Conservation (phyloP, 495 filamentous ascomycete species). For the Penicillium flavigenum region DNA sequence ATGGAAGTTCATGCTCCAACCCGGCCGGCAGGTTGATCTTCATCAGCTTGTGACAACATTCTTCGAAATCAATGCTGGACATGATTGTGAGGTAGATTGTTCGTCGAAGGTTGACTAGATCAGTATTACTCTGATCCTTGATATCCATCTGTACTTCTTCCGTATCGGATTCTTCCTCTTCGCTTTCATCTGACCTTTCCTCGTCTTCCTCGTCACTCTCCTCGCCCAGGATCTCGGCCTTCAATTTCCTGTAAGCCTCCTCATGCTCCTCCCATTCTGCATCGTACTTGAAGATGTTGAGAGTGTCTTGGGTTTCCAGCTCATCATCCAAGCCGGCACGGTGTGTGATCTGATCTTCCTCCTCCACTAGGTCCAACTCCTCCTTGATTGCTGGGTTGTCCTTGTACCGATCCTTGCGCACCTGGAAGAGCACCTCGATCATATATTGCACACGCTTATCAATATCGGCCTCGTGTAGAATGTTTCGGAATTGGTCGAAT, state of each 20-base stretch:
- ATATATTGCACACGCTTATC: slow-evolving; percentile 97
- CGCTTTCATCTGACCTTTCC: slow-evolving; percentile 67
- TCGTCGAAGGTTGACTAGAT: slow-evolving; percentile 87
- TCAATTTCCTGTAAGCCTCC: slow-evolving; percentile 81
- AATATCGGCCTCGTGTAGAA: slow-evolving; percentile 92
- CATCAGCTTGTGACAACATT: slow-evolving; percentile 93
- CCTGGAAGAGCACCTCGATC: slow-evolving; percentile 97
- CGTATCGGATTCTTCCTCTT: slow-evolving; percentile 76
- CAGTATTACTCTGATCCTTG: slow-evolving; percentile 94
- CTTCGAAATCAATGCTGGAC: slow-evolving; percentile 91
- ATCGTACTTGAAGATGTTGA: slow-evolving; percentile 97
- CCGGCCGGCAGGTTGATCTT: slow-evolving; percentile 87
- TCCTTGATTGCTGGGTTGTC: slow-evolving; percentile 88
- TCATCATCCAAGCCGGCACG: slow-evolving; percentile 73
- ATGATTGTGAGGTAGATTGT: slow-evolving; percentile 98
- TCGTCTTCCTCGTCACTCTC: slow-evolving; percentile 75
- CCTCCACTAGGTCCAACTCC: slow-evolving; percentile 92
- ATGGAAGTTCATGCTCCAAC: slow-evolving; percentile 83
- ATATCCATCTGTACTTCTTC: slow-evolving; percentile 81
- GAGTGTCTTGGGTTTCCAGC: slow-evolving; percentile 74
- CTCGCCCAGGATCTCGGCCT: slow-evolving; percentile 93
- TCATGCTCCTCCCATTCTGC: slow-evolving; percentile 87
- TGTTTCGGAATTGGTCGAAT: slow-evolving; percentile 92
- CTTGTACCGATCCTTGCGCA: slow-evolving; percentile 94
- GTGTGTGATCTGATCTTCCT: slow-evolving; percentile 97